These are phyloP conservation scores for Phalaenopsis aphrodite DNA, from an alignment of 106 monocot genomes.

Conservation along the genomic window DNA sequence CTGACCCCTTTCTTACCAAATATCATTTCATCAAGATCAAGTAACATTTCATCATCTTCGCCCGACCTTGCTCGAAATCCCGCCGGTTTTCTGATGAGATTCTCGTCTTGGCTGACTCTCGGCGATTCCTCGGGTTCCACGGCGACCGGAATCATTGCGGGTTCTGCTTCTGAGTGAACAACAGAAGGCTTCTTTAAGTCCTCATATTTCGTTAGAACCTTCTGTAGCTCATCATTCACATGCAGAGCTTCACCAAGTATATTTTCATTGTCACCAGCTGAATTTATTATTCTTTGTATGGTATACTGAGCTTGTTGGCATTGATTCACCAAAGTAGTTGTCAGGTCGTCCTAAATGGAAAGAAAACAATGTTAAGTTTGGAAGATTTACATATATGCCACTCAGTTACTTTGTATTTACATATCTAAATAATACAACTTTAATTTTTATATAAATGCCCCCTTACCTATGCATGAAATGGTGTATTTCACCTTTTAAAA, in stretches of 20 bases:
- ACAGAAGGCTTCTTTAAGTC: slow-evolving; percentile 41
- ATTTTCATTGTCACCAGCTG: slow-evolving; percentile 30
- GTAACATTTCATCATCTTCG: slow-evolving; percentile 48
- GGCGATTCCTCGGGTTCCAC: slow-evolving; percentile 70
- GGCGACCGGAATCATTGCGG: slow-evolving; percentile 77
- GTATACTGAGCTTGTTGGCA: slow-evolving; percentile 39
- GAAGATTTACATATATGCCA: too few relatives aligned
- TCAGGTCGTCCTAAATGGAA: slow-evolving; percentile 42
- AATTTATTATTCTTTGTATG: slow-evolving; percentile 48
- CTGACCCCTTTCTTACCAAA: slow-evolving; percentile 55
- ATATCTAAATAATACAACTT: too few relatives aligned
- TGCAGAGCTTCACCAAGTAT: slow-evolving; percentile 42
- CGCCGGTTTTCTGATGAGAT: slow-evolving; percentile 45
- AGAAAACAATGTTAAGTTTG: background rate
- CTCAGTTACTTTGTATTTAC: too few relatives aligned
- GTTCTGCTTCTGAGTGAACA: slow-evolving; percentile 50
- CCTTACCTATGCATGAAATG: too few relatives aligned
- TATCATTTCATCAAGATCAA: slow-evolving; percentile 87
- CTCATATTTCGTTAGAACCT: slow-evolving; percentile 38
- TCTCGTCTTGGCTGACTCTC: slow-evolving; percentile 28
- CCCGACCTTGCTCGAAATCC: slow-evolving; percentile 23
- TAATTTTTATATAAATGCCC: too few relatives aligned
- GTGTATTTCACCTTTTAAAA: too few relatives aligned
- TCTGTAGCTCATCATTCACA: slow-evolving; percentile 43
- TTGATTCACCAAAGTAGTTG: slow-evolving; percentile 33